Conservation (phyloP, 306 rosid genomes). For the Quercus bicolor region DNA sequence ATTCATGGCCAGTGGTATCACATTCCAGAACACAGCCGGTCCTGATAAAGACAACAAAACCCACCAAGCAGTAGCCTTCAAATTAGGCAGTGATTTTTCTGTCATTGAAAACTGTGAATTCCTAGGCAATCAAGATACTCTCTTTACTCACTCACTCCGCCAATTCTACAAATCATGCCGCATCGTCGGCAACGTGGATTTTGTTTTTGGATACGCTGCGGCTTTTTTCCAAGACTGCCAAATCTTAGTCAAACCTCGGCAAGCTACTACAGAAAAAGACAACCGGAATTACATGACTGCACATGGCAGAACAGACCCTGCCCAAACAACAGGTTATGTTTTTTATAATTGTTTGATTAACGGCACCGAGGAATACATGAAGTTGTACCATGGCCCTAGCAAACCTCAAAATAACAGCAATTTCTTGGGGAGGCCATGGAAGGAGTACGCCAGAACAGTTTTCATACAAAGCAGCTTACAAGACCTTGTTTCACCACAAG, state of each 20-base stretch:
- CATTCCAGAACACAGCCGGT: constrained; percentile 78
- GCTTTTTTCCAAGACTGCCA: constrained; percentile 63
- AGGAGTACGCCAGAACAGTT: constrained; percentile 71
- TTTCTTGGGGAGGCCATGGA: constrained; percentile 98
- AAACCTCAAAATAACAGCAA: constrained; percentile 64
- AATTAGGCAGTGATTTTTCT: constrained; percentile 74
- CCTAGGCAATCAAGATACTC: constrained; percentile 82
- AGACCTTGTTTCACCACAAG: constrained; percentile 41
- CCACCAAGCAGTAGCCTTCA: constrained; percentile 94
- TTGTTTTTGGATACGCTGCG: constrained; percentile 85
- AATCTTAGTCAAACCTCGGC: constrained; percentile 51
- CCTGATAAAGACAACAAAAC: constrained; percentile 34
- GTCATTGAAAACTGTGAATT: constrained; percentile 66
- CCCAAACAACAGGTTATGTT: constrained; percentile 67
- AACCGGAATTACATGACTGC: constrained; percentile 70
- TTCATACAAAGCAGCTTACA: constrained; percentile 44
- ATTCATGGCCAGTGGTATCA: constrained; percentile 80
- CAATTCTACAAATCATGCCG: constrained; percentile 78
- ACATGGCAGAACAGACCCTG: constrained; percentile 82
- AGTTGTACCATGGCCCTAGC: constrained; percentile 30
- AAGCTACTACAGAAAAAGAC: constrained; percentile 45
- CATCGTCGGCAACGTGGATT: constrained; percentile 75
- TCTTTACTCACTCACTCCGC: constrained; percentile 75
- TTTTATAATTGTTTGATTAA: constrained; percentile 64
- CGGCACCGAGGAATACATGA: constrained; percentile 73